Percentiles rank a stretch among this genome's conserved stretches.
Conservation (phyloP, 495 filamentous ascomycete species). For the Pyrenula aspistea region DNA sequence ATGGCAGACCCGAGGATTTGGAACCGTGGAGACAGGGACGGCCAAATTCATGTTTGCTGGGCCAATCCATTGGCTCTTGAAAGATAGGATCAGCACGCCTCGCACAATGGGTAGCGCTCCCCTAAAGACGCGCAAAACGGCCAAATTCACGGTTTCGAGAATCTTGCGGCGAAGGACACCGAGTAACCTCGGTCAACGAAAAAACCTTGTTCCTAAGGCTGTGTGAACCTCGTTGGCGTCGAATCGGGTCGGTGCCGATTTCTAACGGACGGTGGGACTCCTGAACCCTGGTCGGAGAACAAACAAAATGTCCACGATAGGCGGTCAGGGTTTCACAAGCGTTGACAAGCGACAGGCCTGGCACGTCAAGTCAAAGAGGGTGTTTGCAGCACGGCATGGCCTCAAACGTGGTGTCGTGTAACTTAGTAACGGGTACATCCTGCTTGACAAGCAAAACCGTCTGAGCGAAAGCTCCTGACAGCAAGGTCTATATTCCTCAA, state of each 20-base stretch:
- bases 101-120: not conserved
- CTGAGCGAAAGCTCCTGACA: not conserved
- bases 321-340: not conserved
- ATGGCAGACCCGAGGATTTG: not conserved
- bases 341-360: not conserved
- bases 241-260: not conserved
- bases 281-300: not conserved
- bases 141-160: not conserved
- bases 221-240: not conserved
- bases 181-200: not conserved
- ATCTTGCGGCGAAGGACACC: not conserved
- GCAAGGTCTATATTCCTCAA: not conserved
- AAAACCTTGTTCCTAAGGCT: no score
- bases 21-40: not conserved
- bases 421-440: not conserved
- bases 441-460: not conserved
- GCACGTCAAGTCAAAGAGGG: not conserved
- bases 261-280: not conserved
- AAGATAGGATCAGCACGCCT: not conserved
- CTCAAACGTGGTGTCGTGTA: not conserved
- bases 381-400: not conserved
- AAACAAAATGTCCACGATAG: not conserved
- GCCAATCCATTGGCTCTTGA: not conserved
- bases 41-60: not conserved
- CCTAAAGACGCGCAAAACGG: not conserved